Percentiles rank a stretch among this genome's conserved stretches.
These are phyloP conservation scores for Phytophthora agathidicida DNA, from an alignment of 352 stramenopile genomes.

Conservation along the genomic window DNA sequence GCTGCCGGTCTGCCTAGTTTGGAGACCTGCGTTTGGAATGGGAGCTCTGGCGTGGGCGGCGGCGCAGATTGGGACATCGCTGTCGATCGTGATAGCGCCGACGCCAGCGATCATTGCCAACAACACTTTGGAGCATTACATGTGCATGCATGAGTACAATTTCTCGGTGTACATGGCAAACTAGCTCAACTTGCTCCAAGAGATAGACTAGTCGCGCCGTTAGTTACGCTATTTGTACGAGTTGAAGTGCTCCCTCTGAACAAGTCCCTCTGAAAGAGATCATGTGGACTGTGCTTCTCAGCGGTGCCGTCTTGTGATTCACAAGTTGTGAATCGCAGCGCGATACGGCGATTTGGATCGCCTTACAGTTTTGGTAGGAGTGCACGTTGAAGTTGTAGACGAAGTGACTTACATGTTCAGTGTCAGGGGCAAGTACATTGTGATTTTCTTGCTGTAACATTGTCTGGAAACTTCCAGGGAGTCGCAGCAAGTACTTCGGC, in stretches of 20 bases:
- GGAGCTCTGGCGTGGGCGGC: conserved; percentile 3
- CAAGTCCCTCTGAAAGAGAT: not conserved
- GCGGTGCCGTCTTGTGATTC: not conserved
- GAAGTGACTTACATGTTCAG: no score
- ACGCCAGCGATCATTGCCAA: no score
- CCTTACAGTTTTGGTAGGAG: conserved; percentile 2
- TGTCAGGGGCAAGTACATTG: not conserved
- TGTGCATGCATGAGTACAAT: no score
- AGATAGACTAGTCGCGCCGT: conserved; percentile 9
- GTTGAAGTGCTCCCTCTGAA: no score
- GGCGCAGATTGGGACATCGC: not conserved
- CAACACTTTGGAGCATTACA: no score
- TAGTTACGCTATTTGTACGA: no score
- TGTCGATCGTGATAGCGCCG: not conserved
- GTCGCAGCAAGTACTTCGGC: no score
- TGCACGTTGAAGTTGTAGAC: conserved; percentile 11
- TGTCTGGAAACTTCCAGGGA: not conserved
- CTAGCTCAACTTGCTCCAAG: conserved; percentile 1
- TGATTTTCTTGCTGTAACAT: not conserved
- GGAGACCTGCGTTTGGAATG: conserved; percentile 7
- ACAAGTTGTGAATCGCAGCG: not conserved
- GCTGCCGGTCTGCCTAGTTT: conserved; percentile 1
- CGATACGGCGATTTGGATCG: conserved; percentile 1
- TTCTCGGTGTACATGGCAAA: conserved; percentile 3
- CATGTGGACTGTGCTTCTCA: not conserved